Conservation (phyloP, 805 yeast species). For the Candida cerambycidarum region DNA sequence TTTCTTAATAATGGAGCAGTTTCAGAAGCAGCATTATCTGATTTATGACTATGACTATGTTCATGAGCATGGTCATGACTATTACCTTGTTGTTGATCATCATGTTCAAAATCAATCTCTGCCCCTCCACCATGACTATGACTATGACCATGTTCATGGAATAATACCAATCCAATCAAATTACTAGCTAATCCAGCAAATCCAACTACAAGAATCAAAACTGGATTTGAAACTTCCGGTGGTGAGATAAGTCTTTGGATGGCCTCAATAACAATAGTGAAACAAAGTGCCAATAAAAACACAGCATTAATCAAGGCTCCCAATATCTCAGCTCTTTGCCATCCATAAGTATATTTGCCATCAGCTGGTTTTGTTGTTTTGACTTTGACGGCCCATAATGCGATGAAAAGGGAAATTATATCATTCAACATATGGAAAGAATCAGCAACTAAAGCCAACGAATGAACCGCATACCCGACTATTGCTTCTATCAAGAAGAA, state of each 20-base stretch:
- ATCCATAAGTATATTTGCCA: constrained; percentile 90
- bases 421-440: constrained; percentile 98
- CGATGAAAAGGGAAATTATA: constrained; percentile 83
- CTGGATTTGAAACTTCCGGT: constrained; percentile 76
- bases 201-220: constrained; percentile 80
- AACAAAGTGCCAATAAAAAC: constrained; percentile 85
- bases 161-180: constrained; percentile 76
- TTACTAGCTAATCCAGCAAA: constrained; percentile 79
- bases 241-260: constrained; percentile 85
- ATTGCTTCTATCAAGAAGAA: constrained; percentile 86
- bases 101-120: constrained; percentile 1
- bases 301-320: constrained; percentile 96
- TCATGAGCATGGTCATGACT: constrained; percentile 28
- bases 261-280: constrained; percentile 90
- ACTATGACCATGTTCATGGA: constrained; percentile 69
- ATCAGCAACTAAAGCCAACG: constrained; percentile 92
- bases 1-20: constrained; percentile 5
- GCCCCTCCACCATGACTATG: constrained; percentile 40
- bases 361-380: constrained; percentile 81
- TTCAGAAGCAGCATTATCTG: constrained; percentile 4
- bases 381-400: constrained; percentile 94
- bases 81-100: constrained; percentile 17
- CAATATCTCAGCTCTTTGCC: constrained; percentile 96
- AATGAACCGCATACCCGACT: constrained; percentile 88
- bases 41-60: constrained; percentile 23